phyloP scores from a whole-genome alignment of 495 filamentous ascomycete species.

The Umbilicaria muhlenbergii region DNA sequence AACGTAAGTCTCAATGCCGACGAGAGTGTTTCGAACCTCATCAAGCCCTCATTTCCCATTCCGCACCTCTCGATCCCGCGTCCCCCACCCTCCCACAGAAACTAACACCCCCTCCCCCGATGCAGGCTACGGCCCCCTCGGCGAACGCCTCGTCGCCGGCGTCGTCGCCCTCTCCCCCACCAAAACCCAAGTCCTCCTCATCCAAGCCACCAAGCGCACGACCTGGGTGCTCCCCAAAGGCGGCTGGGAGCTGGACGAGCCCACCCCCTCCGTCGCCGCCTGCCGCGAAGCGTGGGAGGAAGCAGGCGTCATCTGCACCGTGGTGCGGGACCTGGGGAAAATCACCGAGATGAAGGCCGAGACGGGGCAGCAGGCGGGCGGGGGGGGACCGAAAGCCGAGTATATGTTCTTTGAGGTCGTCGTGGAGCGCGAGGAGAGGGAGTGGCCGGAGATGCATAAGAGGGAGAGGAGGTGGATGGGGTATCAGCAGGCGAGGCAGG shows the following conservation, averaged over 20 bases:
- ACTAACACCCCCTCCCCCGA: conserved; percentile 7
- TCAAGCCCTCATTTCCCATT: too few species aligned
- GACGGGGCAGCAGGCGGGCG: conserved; percentile 27
- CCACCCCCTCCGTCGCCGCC: conserved; percentile 48
- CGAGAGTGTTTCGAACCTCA: too few species aligned
- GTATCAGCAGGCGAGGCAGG: conserved; percentile 62
- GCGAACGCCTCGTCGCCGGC: conserved; percentile 89
- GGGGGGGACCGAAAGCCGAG: conserved; percentile 46
- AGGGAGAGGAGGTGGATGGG: conserved; percentile 77
- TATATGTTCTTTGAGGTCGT: conserved; percentile 83
- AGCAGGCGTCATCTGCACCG: conserved; percentile 72
- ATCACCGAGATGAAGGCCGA: conserved; percentile 55
- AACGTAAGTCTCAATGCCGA: conserved; percentile 33
- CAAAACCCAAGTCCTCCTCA: conserved; percentile 72
- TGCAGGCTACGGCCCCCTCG: conserved; percentile 76
- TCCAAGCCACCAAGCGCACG: conserved; percentile 74
- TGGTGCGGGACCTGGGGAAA: conserved; percentile 68
- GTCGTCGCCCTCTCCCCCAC: conserved; percentile 70
- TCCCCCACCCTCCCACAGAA: too few species aligned
- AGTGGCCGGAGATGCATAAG: conserved; percentile 94
- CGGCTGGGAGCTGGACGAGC: conserved; percentile 92
- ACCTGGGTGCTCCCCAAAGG: conserved; percentile 97
- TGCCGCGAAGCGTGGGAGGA: conserved; percentile 94
- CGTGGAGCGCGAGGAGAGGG: conserved; percentile 62
- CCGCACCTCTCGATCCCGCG: background rate